Base-by-base conservation (phyloP, 2,329 filamentous ascomycete genomes). In the Stachybotrys chartarum region DNA sequence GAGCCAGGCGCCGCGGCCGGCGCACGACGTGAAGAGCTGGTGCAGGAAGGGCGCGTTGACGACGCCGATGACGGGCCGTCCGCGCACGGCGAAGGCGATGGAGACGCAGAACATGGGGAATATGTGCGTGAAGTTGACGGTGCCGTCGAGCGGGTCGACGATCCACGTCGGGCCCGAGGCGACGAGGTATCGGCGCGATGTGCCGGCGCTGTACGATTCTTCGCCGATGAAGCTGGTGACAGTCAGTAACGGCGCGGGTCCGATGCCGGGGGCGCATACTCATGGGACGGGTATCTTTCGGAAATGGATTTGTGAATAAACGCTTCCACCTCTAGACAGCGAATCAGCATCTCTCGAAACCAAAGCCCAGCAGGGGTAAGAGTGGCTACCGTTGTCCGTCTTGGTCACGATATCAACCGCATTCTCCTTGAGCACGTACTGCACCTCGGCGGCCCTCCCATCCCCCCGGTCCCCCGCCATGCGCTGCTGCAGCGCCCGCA, bases 51-150 rank as follows among this genome's bases (percentile, higher is more conserved):
- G 88, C 0, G 87, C 87, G 63, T 87, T 83, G 64, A 91, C 85
- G 50, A 90, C 80, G 18, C 88, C 88, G 52, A 91, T 81, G 2
- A 85, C 69, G 3, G 88, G 85, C 31, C 75, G 69, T 7, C 79
- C 76, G 17, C 79, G 70, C 54, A 88, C 65, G 30, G 86, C 75
- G 64, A 91, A 85, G 51, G 79, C 87, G 63, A 91, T 90, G 42
- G 85, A 89, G 48, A 91, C 85, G 69, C 88, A 91, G 72, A 89
- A 91, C 84, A 90, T 90, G 56, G 87, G 87, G 65, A 90, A 90
- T 6, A 90, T 78, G 68, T 91, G 88, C 32, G 87, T 89, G 72
- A 88, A 91, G 75, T 91, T 91, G 57, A 91, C 87, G 3, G 88
- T 91, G 74, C 86, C 87, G 64, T 91, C 88, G 31, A 91, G 78